Base-by-base conservation (phyloP, 768 basidiomycete species). In the Dacryopinax spathularia region DNA sequence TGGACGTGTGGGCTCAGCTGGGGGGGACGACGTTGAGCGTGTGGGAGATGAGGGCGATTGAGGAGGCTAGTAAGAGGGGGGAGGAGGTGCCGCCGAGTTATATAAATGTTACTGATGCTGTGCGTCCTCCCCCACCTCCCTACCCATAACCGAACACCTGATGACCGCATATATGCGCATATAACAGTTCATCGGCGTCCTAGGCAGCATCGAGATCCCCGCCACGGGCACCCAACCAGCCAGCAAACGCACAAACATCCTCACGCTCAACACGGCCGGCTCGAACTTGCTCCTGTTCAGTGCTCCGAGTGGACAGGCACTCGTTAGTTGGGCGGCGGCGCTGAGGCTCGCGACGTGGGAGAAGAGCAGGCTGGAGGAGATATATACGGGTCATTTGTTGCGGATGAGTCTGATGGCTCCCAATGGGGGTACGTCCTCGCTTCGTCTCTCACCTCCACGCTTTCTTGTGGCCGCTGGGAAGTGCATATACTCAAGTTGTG, bases 331-430 rank as follows among this genome's bases (percentile, higher is more conserved):
- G 95, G 85, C 90, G 6, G 86, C 91, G 25, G 91, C 92, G 3
- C 79, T 98, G 35, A 86, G 96, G 18, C 80, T 99, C 3, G 85
- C 88, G 10, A 82, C 88, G 61, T 99, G 93, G 92, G 96, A 99
- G 75, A 92, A 94, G 71, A 87, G 90, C 1, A 84, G 92, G 41
- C 80, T 97, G 16, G 91, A 96, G 74, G 95, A 99, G 76, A 92
- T 99, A 65, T 98, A 98, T 72, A 97, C 96, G 0, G 94, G 92
- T 4, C 91, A 97, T 76, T 76, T 97, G 43, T 81, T 97, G 66
- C 81, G 91, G 61, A 89, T 87, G 70, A 88, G 81, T n/a, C 73
- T 88, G 48, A 78, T 76, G 56, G 70, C 56, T 41, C 62, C 36
- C 43, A 66, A 66, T 1, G 69, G 72, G 31, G 48, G 48, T 56